Base-by-base conservation (phyloP, 768 basidiomycete species). In the Gymnopilus dilepis region DNA sequence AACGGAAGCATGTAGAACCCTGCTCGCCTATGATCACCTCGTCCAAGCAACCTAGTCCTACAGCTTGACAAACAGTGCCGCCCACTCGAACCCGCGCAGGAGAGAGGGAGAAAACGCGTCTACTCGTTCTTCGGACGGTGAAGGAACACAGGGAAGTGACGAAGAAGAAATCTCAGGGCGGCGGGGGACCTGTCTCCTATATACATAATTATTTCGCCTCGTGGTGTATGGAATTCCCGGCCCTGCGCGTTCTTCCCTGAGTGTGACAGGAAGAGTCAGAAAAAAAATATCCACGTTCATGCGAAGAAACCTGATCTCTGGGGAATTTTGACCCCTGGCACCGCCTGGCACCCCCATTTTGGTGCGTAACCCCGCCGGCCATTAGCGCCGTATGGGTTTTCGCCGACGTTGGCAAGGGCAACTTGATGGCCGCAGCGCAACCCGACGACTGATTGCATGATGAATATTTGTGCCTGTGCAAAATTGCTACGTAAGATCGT, bases 1-100 rank as follows among this genome's bases (percentile, higher is more conserved):
- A 82, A 82, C 19, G 84, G 77, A 34, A 88, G 78, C 87, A 88
- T 88, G 30, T 45, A 48, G 47, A 37, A 48, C 33, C 47, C 47
- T 28, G 19, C 21, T 22, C n/a, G n/a, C 47, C 34, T 58, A 37
- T 17, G 47, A 26, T 34, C 47, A 50, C 47, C 45, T 28, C 57
- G 45, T 34, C 33, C 41, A 58, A 50, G 47, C 38, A 38, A 28
- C 57, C 34, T 15, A 50, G 47, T 50, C 28, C 47, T n/a, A 50
- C 47, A 50, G 47, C 47, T 50, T 28, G 47, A 50, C 28, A 50
- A 50, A 50, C n/a, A n/a, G n/a, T 50, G 8, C 30, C 47, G 28
- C 28, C 47, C 47, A 17, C 28, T 26, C 31, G 26, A 50, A 50
- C n/a, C n/a, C n/a, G n/a, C n/a, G n/a, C n/a, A n/a, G n/a, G n/a